Base-by-base conservation (phyloP, 208 protist species). In the Angomonas ambiguus region DNA sequence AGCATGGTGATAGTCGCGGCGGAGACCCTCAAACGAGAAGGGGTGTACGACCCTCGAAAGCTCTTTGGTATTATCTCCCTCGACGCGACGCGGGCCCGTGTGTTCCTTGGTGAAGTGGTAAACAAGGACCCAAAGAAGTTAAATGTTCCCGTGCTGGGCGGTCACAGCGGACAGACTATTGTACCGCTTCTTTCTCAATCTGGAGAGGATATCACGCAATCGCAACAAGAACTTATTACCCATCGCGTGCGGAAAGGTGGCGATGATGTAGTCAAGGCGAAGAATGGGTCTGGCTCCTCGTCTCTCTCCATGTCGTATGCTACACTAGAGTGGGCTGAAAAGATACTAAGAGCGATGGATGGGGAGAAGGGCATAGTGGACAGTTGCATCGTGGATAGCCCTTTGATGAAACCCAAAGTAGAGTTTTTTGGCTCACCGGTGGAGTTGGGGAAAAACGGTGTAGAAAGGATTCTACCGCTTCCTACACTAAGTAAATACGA, bases 121-220 rank as follows among this genome's bases (percentile, higher is more conserved):
- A 79, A 76, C 2, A 60, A 63, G 18, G 77, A 75, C 41, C 72
- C 80, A 8, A 72, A 78, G 59, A 65, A 71, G 55, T 51, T 85
- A 24, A 34, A 80, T 32, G 72, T 95, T 5, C 88, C 90, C 22
- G 92, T 98, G 25, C 77, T 98, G 58, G 96, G 95, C 22, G 95
- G 96, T 6, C 95, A 98, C 71, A 91, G 91, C 64, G 95, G 94
- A 20, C 78, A 80, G 27, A 98, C 94, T 57, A 96, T 98, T 66
- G 80, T 98, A 2, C 96, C 92, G 18, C 75, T 97, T n/a, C 80
- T 97, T 61, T 97, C 92, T 1, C 79, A 84, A 62, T 72, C 77
- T 16, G 80, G 77, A 6, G 65, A 78, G 22, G 24, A 74, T 33
- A 61, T 87, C 33, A 58, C 58, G 24, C 66, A 79, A 6, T 72